Percentiles rank a stretch among this genome's conserved stretches.
Evolutionary conservation across 495 filamentous ascomycete genomes (phyloP).

Genomic region (Ramalina intermedia): DNA sequence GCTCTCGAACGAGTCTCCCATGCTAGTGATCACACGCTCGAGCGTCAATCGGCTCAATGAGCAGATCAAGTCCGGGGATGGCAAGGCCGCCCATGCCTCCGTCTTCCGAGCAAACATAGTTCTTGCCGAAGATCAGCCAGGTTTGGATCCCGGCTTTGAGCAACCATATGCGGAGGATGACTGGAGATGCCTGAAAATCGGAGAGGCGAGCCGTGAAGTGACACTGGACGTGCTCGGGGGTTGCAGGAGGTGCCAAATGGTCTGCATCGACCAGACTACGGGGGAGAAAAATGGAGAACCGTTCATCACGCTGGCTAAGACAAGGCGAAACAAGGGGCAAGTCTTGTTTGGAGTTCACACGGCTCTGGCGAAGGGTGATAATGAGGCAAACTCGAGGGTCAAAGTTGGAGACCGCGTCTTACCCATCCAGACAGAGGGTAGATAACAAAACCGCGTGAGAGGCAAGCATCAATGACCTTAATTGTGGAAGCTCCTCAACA

Average conservation of each 20-base stretch:
- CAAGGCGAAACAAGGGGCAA: slow-evolving; percentile 63
- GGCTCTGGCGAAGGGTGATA: slow-evolving; percentile 14
- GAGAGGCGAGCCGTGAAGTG: slow-evolving; percentile 12
- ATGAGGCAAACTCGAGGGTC: slow-evolving; percentile 1
- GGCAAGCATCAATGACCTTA: background rate
- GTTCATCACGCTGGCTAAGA: slow-evolving; percentile 77
- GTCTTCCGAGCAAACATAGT: slow-evolving; percentile 68
- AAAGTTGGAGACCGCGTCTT: slow-evolving; percentile 10
- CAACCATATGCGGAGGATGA: slow-evolving; percentile 41
- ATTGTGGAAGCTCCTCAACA: background rate
- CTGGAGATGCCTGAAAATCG: slow-evolving; percentile 30
- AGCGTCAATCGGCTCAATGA: slow-evolving; percentile 54
- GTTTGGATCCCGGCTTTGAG: slow-evolving; percentile 24
- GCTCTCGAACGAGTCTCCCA: slow-evolving; percentile 84
- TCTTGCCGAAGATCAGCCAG: slow-evolving; percentile 30
- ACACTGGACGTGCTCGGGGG: slow-evolving; percentile 59
- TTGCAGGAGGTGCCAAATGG: slow-evolving; percentile 87
- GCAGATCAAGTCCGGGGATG: slow-evolving; percentile 10
- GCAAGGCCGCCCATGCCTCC: slow-evolving; percentile 37
- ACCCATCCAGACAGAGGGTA: background rate
- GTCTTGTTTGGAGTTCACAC: slow-evolving; percentile 80
- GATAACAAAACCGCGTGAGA: background rate
- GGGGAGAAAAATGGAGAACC: slow-evolving; percentile 69
- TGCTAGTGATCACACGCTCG: slow-evolving; percentile 65
- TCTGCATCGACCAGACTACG: slow-evolving; percentile 79